phyloP scores from a whole-genome alignment of 495 filamentous ascomycete genomes.

The Penicillium verhagenii region DNA sequence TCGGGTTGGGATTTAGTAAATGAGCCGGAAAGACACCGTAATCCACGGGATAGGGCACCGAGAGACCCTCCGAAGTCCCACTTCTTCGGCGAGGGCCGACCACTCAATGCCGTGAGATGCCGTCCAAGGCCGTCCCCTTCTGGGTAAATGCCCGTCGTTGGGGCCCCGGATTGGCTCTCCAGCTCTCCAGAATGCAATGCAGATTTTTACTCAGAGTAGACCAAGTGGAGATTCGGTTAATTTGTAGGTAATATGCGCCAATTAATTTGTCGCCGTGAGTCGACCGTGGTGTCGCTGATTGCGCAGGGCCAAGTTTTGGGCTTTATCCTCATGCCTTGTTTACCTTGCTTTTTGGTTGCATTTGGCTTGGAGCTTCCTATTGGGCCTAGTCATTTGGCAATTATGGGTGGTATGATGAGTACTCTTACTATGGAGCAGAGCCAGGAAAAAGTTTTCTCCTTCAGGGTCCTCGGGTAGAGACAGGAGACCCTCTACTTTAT shows the following conservation, averaged over 20 bases:
- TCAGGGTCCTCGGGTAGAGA: neutral
- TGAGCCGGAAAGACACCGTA: too few species aligned
- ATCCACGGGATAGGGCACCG: neutral
- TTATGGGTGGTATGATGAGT: neutral
- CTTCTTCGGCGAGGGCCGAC: slow-evolving; percentile 14
- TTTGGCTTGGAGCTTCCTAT: neutral
- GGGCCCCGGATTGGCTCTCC: slow-evolving; percentile 25
- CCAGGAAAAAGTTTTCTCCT: neutral
- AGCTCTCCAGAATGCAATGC: neutral
- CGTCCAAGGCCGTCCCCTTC: slow-evolving; percentile 15
- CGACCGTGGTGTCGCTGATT: neutral
- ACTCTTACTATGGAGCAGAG: too few species aligned
- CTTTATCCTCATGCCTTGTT: neutral
- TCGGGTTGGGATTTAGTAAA: too few species aligned
- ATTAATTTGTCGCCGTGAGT: neutral
- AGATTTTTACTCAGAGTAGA: slow-evolving; percentile 2
- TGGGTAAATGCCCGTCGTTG: slow-evolving; percentile 20
- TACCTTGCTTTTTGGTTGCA: neutral
- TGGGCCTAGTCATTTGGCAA: neutral
- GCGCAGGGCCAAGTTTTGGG: neutral
- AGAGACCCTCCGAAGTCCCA: slow-evolving; percentile 16
- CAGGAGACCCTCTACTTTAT: neutral
- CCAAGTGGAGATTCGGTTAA: slow-evolving; percentile 5
- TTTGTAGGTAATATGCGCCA: slow-evolving; percentile 3
- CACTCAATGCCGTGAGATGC: slow-evolving; percentile 15